A percentile compares a stretch with the other conserved stretches of the same genome.
phyloP scores from a whole-genome alignment of 805 yeast species.

The Saccharomycopsis sp. region DNA sequence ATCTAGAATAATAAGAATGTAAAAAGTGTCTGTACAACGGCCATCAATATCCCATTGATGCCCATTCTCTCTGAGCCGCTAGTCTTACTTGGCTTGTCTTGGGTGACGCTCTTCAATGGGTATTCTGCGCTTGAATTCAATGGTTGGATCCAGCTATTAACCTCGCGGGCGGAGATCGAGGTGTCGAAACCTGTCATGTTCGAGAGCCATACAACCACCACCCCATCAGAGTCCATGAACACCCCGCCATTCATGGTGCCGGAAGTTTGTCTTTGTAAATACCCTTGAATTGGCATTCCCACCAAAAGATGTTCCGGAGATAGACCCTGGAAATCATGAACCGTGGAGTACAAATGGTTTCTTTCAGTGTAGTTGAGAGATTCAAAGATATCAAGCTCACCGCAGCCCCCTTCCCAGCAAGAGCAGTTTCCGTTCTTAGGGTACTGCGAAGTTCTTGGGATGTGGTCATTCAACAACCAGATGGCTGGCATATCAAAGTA shows the following conservation, averaged over 20 bases:
- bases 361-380: conserved; percentile 54
- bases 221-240: conserved; percentile 52
- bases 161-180: conserved; percentile 35
- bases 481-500: conserved; percentile 97
- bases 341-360: conserved; percentile 55
- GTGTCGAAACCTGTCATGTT: conserved; percentile 42
- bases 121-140: conserved; percentile 26
- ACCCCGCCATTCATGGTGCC: conserved; percentile 63
- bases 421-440: conserved; percentile 75
- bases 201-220: conserved; percentile 51
- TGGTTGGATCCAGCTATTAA: conserved; percentile 36
- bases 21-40: neutral
- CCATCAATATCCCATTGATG: neutral
- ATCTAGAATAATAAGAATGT: neutral
- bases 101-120: conserved; percentile 29
- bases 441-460: conserved; percentile 94
- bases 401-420: conserved; percentile 97
- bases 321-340: conserved; percentile 75
- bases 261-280: conserved; percentile 43
- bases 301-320: conserved; percentile 49
- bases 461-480: conserved; percentile 91
- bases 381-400: conserved; percentile 95
- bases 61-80: too few species aligned
- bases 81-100: neutral
- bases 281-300: conserved; percentile 52